Evolutionary conservation across 2,329 filamentous ascomycete species (phyloP).

Genomic region (Sphaerulina musiva): DNA sequence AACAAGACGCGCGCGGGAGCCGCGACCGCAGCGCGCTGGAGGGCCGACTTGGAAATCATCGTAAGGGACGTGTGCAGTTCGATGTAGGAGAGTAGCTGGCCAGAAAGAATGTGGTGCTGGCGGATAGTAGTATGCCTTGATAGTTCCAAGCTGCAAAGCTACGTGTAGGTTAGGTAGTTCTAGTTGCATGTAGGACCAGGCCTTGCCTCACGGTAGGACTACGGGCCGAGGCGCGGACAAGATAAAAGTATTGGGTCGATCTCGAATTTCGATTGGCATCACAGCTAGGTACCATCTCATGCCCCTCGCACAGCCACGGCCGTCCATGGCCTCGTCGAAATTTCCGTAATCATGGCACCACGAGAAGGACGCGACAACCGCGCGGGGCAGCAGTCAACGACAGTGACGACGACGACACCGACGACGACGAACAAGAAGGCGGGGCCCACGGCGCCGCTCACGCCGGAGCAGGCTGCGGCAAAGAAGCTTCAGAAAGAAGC

Average conservation of each 20-base stretch:
- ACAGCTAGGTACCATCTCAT: too few relatives aligned
- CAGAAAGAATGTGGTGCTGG: neutral
- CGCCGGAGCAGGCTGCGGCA: conserved; percentile 30
- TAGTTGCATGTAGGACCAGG: too few relatives aligned
- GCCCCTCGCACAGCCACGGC: neutral
- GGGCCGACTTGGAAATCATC: conserved; percentile 30
- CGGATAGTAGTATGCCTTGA: too few relatives aligned
- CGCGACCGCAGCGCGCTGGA: conserved; percentile 28
- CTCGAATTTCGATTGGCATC: neutral
- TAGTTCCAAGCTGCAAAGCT: too few relatives aligned
- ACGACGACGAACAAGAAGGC: conserved; percentile 22
- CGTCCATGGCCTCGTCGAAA: neutral
- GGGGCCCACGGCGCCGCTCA: conserved; percentile 26
- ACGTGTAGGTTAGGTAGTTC: too few relatives aligned
- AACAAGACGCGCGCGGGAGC: conserved; percentile 21
- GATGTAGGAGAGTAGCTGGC: neutral
- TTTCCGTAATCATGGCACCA: neutral
- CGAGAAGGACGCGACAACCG: neutral
- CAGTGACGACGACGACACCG: conserved; percentile 8
- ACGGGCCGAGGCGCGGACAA: too few relatives aligned
- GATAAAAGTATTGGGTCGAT: too few relatives aligned
- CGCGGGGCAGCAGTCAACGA: conserved; percentile 12
- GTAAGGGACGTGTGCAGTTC: conserved; percentile 9
- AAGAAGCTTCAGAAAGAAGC: conserved; percentile 34
- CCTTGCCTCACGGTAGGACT: too few relatives aligned